Evolutionary conservation across 768 basidiomycete species (phyloP), one percentile per base, ranked within the genome.

Genomic region (Phaffia australis): DNA sequence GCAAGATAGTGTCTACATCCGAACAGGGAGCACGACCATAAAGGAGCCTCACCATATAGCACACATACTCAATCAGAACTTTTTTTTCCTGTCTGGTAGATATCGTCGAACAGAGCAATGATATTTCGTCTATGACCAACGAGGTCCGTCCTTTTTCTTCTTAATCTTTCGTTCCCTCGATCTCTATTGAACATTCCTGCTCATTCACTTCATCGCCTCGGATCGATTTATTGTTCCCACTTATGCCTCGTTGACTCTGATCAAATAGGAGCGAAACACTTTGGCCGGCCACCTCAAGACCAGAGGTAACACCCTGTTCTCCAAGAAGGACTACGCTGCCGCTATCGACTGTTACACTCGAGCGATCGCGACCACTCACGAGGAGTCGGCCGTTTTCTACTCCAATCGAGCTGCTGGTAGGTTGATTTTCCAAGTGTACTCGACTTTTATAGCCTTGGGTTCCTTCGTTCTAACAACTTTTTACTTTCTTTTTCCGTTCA

Each of bases 391-490:
- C 32, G 89, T 97, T 42, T 99, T 87, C 79, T 97, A 85, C 82
- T 89, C 88, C 77, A 99, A 99, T 77, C 86, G 95, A 60, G 95
- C 94, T 50, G 95, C 95, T 69, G 97, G 94, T 90, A 67, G 64
- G 86, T 80, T 7, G 65, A 46, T 29, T 30, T 30, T 30, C 48
- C 4, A 21, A 29, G 35, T 42, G 11, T 42, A 5, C 11, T 11
- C 35, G 35, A 11, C 35, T 11, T 11, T 42, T 42, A 11, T 11
- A 11, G 11, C 11, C 35, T 42, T 42, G 6, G 11, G 4, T 42
- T 18, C 52, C 4, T 32, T 21, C 46, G 11, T 3, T 14, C 32
- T 65, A 46, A 65, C 30, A 8, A 23, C 2, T 2, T 0, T 58
- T 50, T 48, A 11, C 25, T 48, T 18, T 58, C 57, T n/a, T 60